Conservation (phyloP, 768 basidiomycete genomes). For the Dioszegia aurantiaca region DNA sequence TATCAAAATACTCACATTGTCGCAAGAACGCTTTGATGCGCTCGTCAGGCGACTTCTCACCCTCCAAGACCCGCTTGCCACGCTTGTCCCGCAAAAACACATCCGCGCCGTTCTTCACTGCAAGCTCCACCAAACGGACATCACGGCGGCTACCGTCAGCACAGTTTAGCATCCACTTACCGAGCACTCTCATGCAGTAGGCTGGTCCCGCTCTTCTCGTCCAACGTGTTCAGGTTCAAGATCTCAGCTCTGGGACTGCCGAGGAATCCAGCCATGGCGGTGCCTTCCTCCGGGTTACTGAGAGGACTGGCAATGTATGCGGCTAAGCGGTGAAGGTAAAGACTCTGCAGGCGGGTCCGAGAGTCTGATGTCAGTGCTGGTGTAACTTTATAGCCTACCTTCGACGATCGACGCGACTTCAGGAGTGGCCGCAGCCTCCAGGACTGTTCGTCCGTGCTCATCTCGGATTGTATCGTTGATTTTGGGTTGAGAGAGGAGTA, state of each 20-base stretch:
- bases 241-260: slow-evolving; percentile 64
- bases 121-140: slow-evolving; percentile 75
- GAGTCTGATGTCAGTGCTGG: slow-evolving; percentile 60
- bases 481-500: slow-evolving; percentile 73
- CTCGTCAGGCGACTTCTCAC: slow-evolving; percentile 67
- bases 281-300: slow-evolving; percentile 49
- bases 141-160: slow-evolving; percentile 63
- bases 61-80: slow-evolving; percentile 67
- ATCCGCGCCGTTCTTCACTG: slow-evolving; percentile 78
- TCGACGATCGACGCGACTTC: slow-evolving; percentile 68
- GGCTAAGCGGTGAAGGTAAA: slow-evolving; percentile 69
- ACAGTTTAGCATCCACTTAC: slow-evolving; percentile 11
- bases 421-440: slow-evolving; percentile 69
- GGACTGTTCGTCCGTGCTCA: slow-evolving; percentile 63
- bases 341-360: slow-evolving; percentile 59
- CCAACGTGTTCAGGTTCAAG: slow-evolving; percentile 75
- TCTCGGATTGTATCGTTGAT: slow-evolving; percentile 78
- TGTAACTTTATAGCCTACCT: slow-evolving; percentile 23
- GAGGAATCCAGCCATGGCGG: slow-evolving; percentile 34
- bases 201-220: slow-evolving; percentile 71
- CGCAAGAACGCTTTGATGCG: slow-evolving; percentile 74
- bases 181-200: slow-evolving; percentile 80
- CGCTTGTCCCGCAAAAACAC: slow-evolving; percentile 77
- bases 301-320: slow-evolving; percentile 63
- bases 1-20: slow-evolving; percentile 66